These are phyloP conservation scores for Hanseniaspora guilliermondii DNA, from an alignment of 805 yeast genomes.

Conservation along the genomic window DNA sequence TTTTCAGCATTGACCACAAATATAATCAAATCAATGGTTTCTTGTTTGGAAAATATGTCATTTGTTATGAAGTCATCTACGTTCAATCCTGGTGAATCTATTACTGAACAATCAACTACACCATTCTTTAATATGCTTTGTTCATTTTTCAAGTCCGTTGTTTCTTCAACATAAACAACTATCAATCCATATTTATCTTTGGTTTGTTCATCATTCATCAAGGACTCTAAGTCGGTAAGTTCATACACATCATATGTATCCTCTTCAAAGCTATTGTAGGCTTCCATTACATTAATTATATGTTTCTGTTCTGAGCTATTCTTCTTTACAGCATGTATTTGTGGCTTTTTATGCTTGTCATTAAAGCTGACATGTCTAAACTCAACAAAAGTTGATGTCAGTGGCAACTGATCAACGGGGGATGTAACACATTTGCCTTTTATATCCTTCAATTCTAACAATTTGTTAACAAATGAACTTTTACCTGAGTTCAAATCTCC, in stretches of 20 bases:
- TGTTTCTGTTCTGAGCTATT: conserved; percentile 17
- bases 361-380: conserved; percentile 57
- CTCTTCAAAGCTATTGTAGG: conserved; percentile 33
- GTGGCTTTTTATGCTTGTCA: conserved; percentile 64
- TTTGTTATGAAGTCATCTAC: conserved; percentile 89
- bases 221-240: conserved; percentile 38
- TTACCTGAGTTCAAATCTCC: conserved; percentile 97
- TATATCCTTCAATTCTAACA: conserved; percentile 59
- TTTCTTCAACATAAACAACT: conserved; percentile 70
- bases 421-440: conserved; percentile 1
- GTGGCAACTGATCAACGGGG: conserved; percentile 97
- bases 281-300: conserved; percentile 25
- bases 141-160: conserved; percentile 30
- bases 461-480: conserved; percentile 86
- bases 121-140: conserved; percentile 75
- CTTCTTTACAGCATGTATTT: conserved; percentile 71
- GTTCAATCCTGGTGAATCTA: conserved; percentile 95
- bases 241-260: conserved; percentile 52
- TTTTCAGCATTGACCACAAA: conserved; percentile 95
- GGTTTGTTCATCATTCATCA: conserved; percentile 60
- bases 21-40: conserved; percentile 89
- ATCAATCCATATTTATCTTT: conserved; percentile 60
- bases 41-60: conserved; percentile 89
- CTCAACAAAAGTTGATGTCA: conserved; percentile 92
- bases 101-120: conserved; percentile 77